Base-by-base conservation (phyloP, 129 eudicot genomes). In the Artemisia annua region DNA sequence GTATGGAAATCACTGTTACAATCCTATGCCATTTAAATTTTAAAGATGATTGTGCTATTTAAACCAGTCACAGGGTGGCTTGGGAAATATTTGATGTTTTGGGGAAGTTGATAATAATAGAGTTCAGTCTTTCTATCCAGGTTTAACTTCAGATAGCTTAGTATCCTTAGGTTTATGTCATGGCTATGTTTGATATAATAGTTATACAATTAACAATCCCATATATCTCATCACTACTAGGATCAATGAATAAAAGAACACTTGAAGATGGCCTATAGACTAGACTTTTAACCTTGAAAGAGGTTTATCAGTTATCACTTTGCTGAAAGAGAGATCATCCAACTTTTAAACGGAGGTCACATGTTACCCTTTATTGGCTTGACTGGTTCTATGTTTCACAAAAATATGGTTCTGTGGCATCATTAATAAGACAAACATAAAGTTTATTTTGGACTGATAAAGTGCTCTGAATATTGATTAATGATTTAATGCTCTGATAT, bases 1-100 rank as follows among this genome's bases (percentile, higher is more conserved):
- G 1, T 11, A 46, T 15, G 48, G 39, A n/a, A 44, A 66, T 11
- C 49, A 49, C 48, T 66, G 71, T 19, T 66, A 65, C 43, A 35
- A 35, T 35, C 8, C 43, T 35, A 35, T 5, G 43, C 18, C 28
- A n/a, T 20, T 20, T 20, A 65, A n/a, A 65, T 8, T 20, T 20
- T 20, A 65, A n/a, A 65, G 70, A 65, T 43, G 70, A 26, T 7
- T 26, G 12, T 65, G 32, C 70, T 43, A 65, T 52, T 64, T 44
- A 14, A 65, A 65, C 53, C 12, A 46, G 6, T 49, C 20, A 66
- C 57, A 46, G 5, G 12, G 11, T 12, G 19, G 16, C 56, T 66
- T 44, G 1, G 15, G 15, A 20, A 59, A 22, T 58, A 58, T 46
- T 11, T 22, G 19, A 46, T 4, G 18, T 13, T 19, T 66, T 39